A percentile compares a stretch with the other conserved stretches of the same genome.
phyloP scores from a whole-genome alignment of 352 stramenopile species.

The Halophytophthora polymorphica region DNA sequence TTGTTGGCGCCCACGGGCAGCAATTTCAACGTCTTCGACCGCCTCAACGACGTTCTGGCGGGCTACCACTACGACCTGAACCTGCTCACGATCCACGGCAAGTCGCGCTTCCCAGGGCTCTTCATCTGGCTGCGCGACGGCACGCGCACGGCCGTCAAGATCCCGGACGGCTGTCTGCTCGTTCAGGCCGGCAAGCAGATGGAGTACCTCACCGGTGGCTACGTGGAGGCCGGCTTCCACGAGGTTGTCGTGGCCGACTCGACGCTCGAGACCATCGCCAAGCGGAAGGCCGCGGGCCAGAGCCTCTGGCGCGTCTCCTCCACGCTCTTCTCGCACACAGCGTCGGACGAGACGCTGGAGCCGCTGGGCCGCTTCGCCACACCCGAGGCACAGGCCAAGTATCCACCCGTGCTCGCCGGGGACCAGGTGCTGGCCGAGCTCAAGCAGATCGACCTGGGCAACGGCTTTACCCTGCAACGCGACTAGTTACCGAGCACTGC shows the following conservation, averaged over 20 bases:
- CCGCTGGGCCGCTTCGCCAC: slow-evolving; percentile 82
- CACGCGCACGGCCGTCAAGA: slow-evolving; percentile 79
- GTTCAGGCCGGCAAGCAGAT: slow-evolving; percentile 91
- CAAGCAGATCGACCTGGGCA: slow-evolving; percentile 80
- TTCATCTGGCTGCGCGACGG: slow-evolving; percentile 90
- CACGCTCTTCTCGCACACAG: slow-evolving; percentile 91
- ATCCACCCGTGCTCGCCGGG: slow-evolving; percentile 81
- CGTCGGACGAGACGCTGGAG: slow-evolving; percentile 84
- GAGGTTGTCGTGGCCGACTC: slow-evolving; percentile 85
- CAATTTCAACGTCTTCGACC: slow-evolving; percentile 82
- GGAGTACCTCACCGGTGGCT: slow-evolving; percentile 90
- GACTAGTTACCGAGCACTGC: slow-evolving; percentile 28
- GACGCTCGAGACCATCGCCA: slow-evolving; percentile 73
- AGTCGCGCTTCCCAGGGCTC: slow-evolving; percentile 88
- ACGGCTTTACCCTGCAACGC: slow-evolving; percentile 67
- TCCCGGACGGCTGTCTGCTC: slow-evolving; percentile 89
- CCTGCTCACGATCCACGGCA: slow-evolving; percentile 92
- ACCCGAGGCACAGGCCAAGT: slow-evolving; percentile 54
- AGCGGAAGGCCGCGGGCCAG: slow-evolving; percentile 62
- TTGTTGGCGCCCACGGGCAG: slow-evolving; percentile 89
- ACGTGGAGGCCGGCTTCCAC: slow-evolving; percentile 91
- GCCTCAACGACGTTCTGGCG: slow-evolving; percentile 83
- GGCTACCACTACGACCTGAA: slow-evolving; percentile 95
- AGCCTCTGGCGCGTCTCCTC: slow-evolving; percentile 90
- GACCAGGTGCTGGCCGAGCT: slow-evolving; percentile 88